Conservation (phyloP, 2,329 filamentous ascomycete genomes). For the Juglanconis juglandina region DNA sequence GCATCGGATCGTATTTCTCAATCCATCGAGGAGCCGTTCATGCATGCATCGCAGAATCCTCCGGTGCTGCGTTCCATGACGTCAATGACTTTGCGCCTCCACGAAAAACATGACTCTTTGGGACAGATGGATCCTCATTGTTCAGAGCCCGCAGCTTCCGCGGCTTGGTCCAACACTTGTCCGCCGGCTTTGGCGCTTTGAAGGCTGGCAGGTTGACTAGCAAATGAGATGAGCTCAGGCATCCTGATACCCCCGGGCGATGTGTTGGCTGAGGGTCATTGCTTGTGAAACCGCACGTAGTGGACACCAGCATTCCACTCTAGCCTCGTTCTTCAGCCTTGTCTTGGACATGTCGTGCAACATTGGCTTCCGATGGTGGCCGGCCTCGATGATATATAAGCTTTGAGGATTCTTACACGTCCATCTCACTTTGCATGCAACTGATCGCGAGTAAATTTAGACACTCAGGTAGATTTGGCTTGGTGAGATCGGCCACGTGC, state of each 20-base stretch:
- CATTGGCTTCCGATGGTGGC: not conserved
- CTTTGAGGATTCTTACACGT: too few species aligned
- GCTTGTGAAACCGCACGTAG: not conserved
- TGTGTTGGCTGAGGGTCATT: too few species aligned
- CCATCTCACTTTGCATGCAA: too few species aligned
- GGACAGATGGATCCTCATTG: not conserved
- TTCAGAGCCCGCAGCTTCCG: too few species aligned
- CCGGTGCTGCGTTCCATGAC: not conserved
- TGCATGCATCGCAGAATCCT: not conserved
- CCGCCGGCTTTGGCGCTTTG: not conserved
- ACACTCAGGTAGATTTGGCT: too few species aligned
- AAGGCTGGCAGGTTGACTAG: too few species aligned
- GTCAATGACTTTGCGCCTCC: constrained; percentile 2
- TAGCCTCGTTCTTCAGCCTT: not conserved
- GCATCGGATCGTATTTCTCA: not conserved
- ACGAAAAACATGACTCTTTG: not conserved
- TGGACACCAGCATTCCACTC: not conserved
- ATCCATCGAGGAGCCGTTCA: not conserved
- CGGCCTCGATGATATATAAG: not conserved
- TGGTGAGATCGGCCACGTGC: not conserved
- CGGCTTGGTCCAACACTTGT: too few species aligned
- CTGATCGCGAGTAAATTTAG: too few species aligned
- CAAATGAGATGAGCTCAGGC: not conserved
- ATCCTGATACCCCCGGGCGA: not conserved
- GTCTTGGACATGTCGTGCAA: not conserved